These are phyloP conservation scores for Aspergillus thermomutatus DNA, from an alignment of 2,329 filamentous ascomycete genomes.

Conservation along the genomic window DNA sequence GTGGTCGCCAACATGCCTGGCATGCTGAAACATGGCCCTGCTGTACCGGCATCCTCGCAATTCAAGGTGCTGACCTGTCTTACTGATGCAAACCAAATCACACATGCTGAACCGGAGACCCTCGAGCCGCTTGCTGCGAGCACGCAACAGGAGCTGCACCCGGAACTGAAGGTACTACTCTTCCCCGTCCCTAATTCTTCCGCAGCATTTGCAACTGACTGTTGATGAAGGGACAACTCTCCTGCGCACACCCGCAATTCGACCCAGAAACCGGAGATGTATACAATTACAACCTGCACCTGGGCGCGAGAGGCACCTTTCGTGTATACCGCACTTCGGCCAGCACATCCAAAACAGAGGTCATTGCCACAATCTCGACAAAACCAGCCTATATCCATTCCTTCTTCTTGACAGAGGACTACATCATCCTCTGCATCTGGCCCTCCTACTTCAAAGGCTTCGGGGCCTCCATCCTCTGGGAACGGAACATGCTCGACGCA, in stretches of 20 bases:
- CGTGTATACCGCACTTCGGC: conserved; percentile 67
- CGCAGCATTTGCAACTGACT: too few relatives aligned
- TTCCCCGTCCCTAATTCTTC: too few relatives aligned
- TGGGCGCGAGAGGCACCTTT: conserved; percentile 58
- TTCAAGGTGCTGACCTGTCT: conserved; percentile 55
- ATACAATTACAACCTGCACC: conserved; percentile 73
- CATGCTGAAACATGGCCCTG: conserved; percentile 16
- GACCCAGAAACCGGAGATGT: conserved; percentile 69
- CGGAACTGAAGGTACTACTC: conserved; percentile 36
- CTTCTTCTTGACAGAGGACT: conserved; percentile 67
- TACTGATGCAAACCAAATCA: conserved; percentile 54
- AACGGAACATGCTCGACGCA: conserved; percentile 59
- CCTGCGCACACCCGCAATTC: conserved; percentile 65
- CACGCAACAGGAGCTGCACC: conserved; percentile 59
- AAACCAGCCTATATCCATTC: conserved; percentile 72
- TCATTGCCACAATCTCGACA: conserved; percentile 62
- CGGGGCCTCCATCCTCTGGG: conserved; percentile 15
- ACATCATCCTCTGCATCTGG: conserved; percentile 69
- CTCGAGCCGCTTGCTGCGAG: conserved; percentile 66
- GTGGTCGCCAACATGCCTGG: conserved; percentile 61
- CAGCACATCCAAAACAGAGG: conserved; percentile 59
- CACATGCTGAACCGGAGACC: conserved; percentile 63
- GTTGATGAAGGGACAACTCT: conserved; percentile 59
- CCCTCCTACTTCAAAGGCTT: conserved; percentile 57
- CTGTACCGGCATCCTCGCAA: conserved; percentile 24